Base-by-base conservation (phyloP, 129 eudicot genomes). In the Pseudognaphalium luteoalbum region DNA sequence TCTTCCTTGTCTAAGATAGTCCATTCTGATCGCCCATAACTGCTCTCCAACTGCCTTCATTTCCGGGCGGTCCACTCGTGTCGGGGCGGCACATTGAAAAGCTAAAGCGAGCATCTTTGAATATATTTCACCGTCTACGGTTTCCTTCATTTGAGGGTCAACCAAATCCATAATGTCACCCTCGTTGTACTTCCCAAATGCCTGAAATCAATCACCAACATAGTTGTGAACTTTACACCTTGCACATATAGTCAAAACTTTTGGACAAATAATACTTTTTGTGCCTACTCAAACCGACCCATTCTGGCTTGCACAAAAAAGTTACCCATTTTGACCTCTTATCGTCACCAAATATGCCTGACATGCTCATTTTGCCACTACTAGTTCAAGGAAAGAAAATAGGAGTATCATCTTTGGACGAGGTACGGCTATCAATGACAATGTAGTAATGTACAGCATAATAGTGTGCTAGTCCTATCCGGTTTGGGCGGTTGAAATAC, bases 11-110 rank as follows among this genome's bases (percentile, higher is more conserved):
- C 75, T 85, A 69, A 85, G 80, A 74, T 88, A 84, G 58, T 91
- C 97, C 87, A 84, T 82, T 86, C 98, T 85, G 16, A 93, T 88
- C 12, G 72, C 90, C 98, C 98, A 93, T 22, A 93, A 61, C 60
- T 84, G 91, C 88, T 93, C 96, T 34, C 92, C 96, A 25, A 88
- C 98, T 9, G 74, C 67, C 73, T 88, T 91, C 98, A 93, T 93
- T 64, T 91, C 98, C 2, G 97, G 98, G 19, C 98, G 89, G 76
- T 93, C 98, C 4, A 74, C 81, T 66, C 96, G 83, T 35, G 88
- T 83, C 2, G 98, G 97, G 3, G 98, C 98, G 11, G 88, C 97
- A 76, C 97, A 93, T 30, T 87, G 90, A 52, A 93, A 80, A 9
- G 97, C 98, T 81, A 93, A 62, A 63, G 80, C 85, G 69, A 93